Conservation (phyloP, 2,329 filamentous ascomycete genomes). For the Apiospora kogelbergensis region DNA sequence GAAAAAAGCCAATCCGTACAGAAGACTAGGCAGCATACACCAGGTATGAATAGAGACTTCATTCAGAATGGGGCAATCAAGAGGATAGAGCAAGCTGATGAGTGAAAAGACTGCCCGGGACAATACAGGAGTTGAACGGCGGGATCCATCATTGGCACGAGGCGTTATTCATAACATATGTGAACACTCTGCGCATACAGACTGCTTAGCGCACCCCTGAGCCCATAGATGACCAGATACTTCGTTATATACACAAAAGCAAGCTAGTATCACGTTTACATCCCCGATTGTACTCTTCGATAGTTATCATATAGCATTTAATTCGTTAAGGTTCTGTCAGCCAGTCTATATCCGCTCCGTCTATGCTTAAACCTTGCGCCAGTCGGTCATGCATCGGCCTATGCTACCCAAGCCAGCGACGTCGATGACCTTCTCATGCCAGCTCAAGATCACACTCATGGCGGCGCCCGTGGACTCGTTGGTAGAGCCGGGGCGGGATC, state of each 20-base stretch:
- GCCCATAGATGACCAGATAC: not conserved
- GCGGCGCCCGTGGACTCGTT: conserved; percentile 75
- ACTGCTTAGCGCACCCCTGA: not conserved
- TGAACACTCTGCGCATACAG: not conserved
- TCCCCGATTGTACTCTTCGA: not conserved
- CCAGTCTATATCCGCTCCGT: conserved; percentile 1
- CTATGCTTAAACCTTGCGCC: conserved; percentile 73
- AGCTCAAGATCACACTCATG: conserved; percentile 96
- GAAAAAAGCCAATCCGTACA: too few relatives aligned
- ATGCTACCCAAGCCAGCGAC: conserved; percentile 89
- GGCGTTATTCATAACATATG: not conserved
- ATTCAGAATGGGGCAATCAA: too few relatives aligned
- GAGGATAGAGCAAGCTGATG: too few relatives aligned
- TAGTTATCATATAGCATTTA: not conserved
- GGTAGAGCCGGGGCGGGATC: conserved; percentile 48
- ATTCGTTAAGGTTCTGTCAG: not conserved
- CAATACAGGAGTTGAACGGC: not conserved
- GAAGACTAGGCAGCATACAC: too few relatives aligned
- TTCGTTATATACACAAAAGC: not conserved
- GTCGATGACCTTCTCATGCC: conserved; percentile 98
- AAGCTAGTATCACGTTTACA: not conserved
- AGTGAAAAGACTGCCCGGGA: too few relatives aligned
- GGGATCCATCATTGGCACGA: not conserved
- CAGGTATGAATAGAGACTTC: too few relatives aligned
- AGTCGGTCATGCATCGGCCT: conserved; percentile 93